phyloP scores from a whole-genome alignment of 1,284 basidiomycete genomes.

The Cutaneotrichosporon spelunceum region DNA sequence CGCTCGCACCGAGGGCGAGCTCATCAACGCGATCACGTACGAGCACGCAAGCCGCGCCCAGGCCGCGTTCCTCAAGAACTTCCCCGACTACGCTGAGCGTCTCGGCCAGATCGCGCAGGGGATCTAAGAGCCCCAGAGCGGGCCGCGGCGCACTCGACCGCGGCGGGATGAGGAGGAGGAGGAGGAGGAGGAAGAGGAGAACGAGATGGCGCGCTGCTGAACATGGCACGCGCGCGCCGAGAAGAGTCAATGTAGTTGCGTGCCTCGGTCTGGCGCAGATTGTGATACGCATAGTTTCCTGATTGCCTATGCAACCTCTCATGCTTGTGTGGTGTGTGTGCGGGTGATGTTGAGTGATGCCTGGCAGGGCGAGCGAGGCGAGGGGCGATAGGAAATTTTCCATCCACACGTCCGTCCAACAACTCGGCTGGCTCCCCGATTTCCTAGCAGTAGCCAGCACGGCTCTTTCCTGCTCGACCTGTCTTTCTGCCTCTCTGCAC shows the following conservation, averaged over 20 bases:
- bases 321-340: constrained; percentile 1
- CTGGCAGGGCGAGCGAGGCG: not conserved
- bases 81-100: constrained; percentile 68
- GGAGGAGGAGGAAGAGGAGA: no score
- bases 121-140: constrained; percentile 25
- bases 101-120: constrained; percentile 51
- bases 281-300: not conserved
- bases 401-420: no score
- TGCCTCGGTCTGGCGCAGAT: not conserved
- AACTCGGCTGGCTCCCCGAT: no score
- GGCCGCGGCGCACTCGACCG: not conserved
- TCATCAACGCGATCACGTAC: constrained; percentile 80
- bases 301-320: constrained; percentile 24
- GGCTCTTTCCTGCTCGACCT: no score
- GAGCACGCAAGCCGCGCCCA: constrained; percentile 73
- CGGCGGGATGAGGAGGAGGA: not conserved
- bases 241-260: not conserved
- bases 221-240: not conserved
- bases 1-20: constrained; percentile 85
- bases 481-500: no score
- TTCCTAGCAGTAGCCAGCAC: no score
- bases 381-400: not conserved
- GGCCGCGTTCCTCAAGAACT: constrained; percentile 72
- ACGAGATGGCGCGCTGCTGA: not conserved
- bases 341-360: not conserved